phyloP scores from a whole-genome alignment of 202 grass and related monocot species.

The Saccharum hybrid region DNA sequence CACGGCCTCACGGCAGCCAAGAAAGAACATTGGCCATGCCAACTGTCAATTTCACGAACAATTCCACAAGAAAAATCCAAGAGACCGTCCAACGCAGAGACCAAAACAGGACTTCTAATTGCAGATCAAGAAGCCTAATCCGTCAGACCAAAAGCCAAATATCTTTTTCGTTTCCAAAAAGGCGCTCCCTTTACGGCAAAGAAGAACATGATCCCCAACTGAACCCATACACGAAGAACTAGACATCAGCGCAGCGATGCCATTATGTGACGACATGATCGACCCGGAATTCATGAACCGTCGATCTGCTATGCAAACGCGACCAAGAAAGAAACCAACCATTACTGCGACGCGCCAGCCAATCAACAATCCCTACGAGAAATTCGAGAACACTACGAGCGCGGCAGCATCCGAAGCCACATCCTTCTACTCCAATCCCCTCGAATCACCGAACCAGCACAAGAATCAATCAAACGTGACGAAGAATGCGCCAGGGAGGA shows the following conservation, averaged over 20 bases:
- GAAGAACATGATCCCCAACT: constrained; percentile 5
- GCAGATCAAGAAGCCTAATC: background rate
- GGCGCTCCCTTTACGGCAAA: background rate
- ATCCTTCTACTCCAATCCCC: background rate
- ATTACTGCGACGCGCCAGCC: background rate
- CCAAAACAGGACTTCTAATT: background rate
- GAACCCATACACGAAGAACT: background rate
- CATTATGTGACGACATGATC: background rate
- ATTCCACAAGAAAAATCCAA: constrained; percentile 15
- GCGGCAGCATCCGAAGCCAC: background rate
- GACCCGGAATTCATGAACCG: background rate
- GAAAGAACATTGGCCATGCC: background rate
- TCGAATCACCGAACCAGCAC: background rate
- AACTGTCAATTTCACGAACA: background rate
- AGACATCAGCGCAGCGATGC: background rate
- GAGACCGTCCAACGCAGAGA: background rate
- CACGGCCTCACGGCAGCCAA: background rate
- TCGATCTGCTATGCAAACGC: background rate
- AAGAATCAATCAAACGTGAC: background rate
- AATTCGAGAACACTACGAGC: constrained; percentile 27
- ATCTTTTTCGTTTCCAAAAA: background rate
- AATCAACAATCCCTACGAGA: background rate
- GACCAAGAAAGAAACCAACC: background rate
- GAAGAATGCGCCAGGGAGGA: background rate
- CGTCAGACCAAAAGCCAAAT: background rate